Percentiles rank a stretch among this genome's conserved stretches.
Evolutionary conservation across 306 rosid species (phyloP).

Genomic region (barrel medic (Medicago truncatula)): DNA sequence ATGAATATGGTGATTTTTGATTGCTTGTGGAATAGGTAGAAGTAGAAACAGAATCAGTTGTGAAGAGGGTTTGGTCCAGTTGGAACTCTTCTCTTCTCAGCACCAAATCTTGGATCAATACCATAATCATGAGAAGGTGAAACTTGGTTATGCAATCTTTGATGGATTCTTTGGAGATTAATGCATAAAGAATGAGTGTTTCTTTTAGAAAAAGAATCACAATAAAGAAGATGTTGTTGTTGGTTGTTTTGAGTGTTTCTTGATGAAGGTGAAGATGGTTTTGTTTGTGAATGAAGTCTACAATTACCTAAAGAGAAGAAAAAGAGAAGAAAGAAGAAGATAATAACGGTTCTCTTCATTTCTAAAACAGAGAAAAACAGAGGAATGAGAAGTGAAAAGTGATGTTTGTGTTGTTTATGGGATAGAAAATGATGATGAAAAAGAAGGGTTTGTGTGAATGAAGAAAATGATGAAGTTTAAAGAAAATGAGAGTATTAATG

Average conservation of each 20-base stretch:
- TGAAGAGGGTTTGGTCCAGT: conserved; percentile 99
- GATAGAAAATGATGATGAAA: conserved; percentile 11
- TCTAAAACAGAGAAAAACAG: conserved; percentile 43
- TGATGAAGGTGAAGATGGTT: conserved; percentile 32
- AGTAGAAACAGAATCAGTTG: conserved; percentile 51
- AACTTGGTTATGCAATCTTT: conserved; percentile 29
- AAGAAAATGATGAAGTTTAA: not conserved
- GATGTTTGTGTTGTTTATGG: conserved; percentile 17
- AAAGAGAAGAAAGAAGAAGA: conserved; percentile 37
- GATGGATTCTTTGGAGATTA: conserved; percentile 54
- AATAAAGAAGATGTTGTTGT: conserved; percentile 38
- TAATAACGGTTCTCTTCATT: conserved; percentile 53
- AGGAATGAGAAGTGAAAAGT: conserved; percentile 20
- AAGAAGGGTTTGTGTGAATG: conserved; percentile 7
- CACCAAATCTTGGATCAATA: conserved; percentile 80
- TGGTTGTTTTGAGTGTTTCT: conserved; percentile 29
- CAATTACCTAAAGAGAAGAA: conserved; percentile 36
- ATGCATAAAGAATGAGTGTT: conserved; percentile 71
- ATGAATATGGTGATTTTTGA: conserved; percentile 3
- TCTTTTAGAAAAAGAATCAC: conserved; percentile 63
- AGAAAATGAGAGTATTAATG: conserved; percentile 53
- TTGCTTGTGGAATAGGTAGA: not conserved
- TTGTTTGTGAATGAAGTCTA: not conserved
- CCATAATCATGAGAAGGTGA: conserved; percentile 35
- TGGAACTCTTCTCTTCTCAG: conserved; percentile 85